Evolutionary conservation across 2,329 filamentous ascomycete species (phyloP).

Genomic region (Fusarium setosum): DNA sequence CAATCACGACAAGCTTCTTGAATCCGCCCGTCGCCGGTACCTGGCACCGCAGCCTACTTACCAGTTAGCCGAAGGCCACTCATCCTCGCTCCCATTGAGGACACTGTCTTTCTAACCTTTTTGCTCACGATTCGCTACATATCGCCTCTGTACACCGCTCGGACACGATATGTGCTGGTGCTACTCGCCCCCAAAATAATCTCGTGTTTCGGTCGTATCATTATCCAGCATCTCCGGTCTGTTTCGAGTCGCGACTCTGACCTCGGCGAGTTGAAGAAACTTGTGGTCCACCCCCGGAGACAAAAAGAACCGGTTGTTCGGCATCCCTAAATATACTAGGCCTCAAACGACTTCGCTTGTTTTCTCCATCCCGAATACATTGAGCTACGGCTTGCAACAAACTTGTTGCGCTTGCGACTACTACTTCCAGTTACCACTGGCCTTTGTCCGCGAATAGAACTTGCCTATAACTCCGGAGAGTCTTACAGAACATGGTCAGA

Average conservation of each 20-base stretch:
- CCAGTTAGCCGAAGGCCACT: not conserved
- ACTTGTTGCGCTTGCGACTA: constrained; percentile 9
- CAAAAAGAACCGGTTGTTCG: not conserved
- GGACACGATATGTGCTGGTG: constrained; percentile 26
- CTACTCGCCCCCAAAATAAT: constrained; percentile 1
- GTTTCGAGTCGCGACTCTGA: not conserved
- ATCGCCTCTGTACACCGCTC: not conserved
- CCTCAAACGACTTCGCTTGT: not conserved
- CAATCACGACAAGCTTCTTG: not conserved
- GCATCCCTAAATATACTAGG: not conserved
- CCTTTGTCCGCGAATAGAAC: not conserved
- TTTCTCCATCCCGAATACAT: not conserved
- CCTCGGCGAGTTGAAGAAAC: not conserved
- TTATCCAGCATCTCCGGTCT: not conserved
- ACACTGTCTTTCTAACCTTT: not conserved
- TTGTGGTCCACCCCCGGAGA: not conserved
- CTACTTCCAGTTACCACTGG: not conserved
- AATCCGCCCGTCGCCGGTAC: not conserved
- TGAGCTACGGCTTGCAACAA: not conserved
- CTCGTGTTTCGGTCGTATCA: constrained; percentile 2
- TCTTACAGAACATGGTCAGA: constrained; percentile 51
- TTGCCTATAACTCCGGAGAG: constrained; percentile 2
- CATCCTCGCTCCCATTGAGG: not conserved
- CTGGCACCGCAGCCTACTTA: not conserved
- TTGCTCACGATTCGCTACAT: constrained; percentile 1